Base-by-base conservation (phyloP, 148 eudicot species). In the Polygonum aviculare region DNA sequence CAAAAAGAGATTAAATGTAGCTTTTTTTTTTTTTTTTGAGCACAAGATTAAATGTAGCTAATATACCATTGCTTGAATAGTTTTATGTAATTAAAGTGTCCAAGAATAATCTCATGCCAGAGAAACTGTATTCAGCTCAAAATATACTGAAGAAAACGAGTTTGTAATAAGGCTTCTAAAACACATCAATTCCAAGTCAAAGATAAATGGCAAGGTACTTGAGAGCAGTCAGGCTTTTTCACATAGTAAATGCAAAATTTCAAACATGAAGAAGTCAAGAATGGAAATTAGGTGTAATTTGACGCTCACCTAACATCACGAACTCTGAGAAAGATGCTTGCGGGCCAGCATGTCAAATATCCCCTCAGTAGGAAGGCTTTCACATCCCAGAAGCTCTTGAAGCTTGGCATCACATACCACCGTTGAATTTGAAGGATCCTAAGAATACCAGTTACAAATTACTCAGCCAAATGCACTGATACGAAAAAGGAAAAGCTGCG, bases 341-440 rank as follows among this genome's bases (percentile, higher is more conserved):
- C 88, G 95, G 69, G 91, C 85, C 75, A 93, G 77, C 81, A 81
- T 79, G 79, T 93, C 95, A 70, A 82, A 86, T 77, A 90, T 82
- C 47, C 86, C 91, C 67, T 85, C 60, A 33, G 83, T 81, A 73
- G 91, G 81, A n/a, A 90, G 85, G 82, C 85, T 86, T 76, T 88
- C 87, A 79, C 93, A 90, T 16, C 91, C 93, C 39, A 93, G 79
- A 47, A 93, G 90, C 75, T 93, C 89, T 72, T 87, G 91, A 78
- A 90, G 89, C 82, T 93, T 90, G 74, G 82, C 76, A 78, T 93
- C 97, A 85, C 97, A 93, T 36, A 84, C 78, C 74, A 85, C 78
- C 75, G 82, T 81, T 12, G 91, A 71, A 78, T 82, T 93, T 74
- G 62, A 59, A 65, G 93, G 91, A 83, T 93, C 96, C 96, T 90